Conservation (phyloP, 768 basidiomycete species). For the Calocera cornea region DNA sequence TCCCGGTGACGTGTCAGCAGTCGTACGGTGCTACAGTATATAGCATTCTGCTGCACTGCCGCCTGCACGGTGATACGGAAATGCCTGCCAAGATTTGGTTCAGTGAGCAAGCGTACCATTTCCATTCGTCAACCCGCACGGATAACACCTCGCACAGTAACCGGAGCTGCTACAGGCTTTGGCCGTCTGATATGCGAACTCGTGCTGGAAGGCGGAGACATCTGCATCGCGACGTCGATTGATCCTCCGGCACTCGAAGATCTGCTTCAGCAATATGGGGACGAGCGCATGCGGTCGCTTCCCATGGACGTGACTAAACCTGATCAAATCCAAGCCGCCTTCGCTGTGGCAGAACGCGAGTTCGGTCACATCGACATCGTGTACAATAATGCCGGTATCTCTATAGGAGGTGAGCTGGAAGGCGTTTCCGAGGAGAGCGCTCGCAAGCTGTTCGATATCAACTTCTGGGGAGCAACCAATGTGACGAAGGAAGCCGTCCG, state of each 20-base stretch:
- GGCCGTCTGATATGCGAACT: constrained; percentile 26
- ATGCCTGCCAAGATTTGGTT: no score
- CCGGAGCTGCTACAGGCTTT: constrained; percentile 30
- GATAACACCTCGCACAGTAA: no score
- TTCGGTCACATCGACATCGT: constrained; percentile 37
- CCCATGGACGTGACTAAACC: constrained; percentile 29
- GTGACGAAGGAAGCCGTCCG: constrained; percentile 19
- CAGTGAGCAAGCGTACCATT: no score
- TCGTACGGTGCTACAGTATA: no score
- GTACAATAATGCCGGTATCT: constrained; percentile 32
- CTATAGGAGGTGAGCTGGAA: constrained; percentile 28
- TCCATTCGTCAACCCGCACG: no score
- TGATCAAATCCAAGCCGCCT: constrained; percentile 25
- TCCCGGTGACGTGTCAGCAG: no score
- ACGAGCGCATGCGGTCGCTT: constrained; percentile 26
- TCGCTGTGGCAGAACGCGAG: constrained; percentile 22
- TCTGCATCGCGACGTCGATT: constrained; percentile 32
- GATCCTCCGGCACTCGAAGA: constrained; percentile 26
- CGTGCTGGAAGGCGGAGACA: constrained; percentile 29
- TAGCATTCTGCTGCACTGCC: no score
- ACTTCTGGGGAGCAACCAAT: constrained; percentile 28
- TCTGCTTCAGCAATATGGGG: constrained; percentile 21
- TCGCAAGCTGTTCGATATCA: constrained; percentile 28
- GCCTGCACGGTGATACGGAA: no score
- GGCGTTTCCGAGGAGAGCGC: constrained; percentile 25